Conservation (phyloP, 805 yeast genomes). For the Saturnispora quitensis region DNA sequence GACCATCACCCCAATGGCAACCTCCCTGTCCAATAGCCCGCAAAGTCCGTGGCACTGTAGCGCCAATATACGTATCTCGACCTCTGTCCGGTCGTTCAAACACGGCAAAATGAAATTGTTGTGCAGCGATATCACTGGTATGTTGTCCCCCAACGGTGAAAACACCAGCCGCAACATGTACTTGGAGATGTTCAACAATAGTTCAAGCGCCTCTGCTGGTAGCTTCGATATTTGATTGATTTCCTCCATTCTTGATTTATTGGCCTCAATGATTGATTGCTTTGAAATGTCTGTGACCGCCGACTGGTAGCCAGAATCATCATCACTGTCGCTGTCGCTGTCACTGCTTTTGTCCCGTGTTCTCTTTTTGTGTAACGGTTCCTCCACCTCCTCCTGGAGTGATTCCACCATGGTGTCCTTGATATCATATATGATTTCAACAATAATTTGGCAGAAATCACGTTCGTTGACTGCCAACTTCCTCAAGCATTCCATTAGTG, state of each 20-base stretch:
- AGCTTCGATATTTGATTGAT: constrained; percentile 32
- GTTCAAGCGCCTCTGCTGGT: constrained; percentile 41
- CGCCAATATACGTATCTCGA: constrained; percentile 53
- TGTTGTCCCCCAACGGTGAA: constrained; percentile 55
- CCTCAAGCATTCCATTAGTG: constrained; percentile 55
- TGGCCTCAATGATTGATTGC: constrained; percentile 26
- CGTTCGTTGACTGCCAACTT: constrained; percentile 69
- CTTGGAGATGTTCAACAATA: constrained; percentile 61
- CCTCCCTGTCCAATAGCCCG: constrained; percentile 55
- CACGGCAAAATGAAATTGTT: constrained; percentile 78
- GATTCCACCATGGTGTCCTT: constrained; percentile 51
- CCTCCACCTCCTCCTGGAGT: constrained; percentile 11
- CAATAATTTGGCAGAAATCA: constrained; percentile 74
- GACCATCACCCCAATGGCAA: constrained; percentile 54
- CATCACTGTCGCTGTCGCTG: constrained; percentile 20
- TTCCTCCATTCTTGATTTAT: constrained; percentile 26
- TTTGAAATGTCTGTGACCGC: constrained; percentile 25
- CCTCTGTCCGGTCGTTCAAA: constrained; percentile 43
- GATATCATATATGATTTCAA: constrained; percentile 81
- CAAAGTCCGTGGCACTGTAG: constrained; percentile 71
- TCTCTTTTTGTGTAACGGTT: constrained; percentile 2
- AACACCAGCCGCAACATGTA: constrained; percentile 60
- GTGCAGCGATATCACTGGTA: constrained; percentile 57
- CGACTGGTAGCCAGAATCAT: constrained; percentile 18
- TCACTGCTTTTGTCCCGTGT: constrained; percentile 17